Evolutionary conservation across 1,284 basidiomycete species (phyloP).

Genomic region (Leccinum variabile): DNA sequence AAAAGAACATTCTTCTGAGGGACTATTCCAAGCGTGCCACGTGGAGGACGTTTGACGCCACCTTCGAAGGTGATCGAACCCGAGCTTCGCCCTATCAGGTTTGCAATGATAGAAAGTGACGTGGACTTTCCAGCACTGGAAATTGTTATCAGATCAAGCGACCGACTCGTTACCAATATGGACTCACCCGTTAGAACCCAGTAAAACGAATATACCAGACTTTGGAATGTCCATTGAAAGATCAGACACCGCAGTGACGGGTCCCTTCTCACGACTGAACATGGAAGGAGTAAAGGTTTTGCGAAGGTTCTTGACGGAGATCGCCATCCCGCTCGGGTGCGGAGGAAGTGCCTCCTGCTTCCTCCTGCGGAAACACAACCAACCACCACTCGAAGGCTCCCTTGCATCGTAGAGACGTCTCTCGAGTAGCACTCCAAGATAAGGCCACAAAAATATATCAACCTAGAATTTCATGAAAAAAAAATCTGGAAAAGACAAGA

Average conservation of each 20-base stretch:
- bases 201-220: slow-evolving; percentile 70
- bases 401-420: slow-evolving; percentile 59
- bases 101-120: slow-evolving; percentile 63
- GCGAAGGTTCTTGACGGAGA: slow-evolving; percentile 58
- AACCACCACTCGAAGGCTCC: slow-evolving; percentile 37
- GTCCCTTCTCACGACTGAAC: slow-evolving; percentile 39
- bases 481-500: neutral
- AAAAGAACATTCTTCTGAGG: slow-evolving; percentile 84
- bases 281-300: slow-evolving; percentile 55
- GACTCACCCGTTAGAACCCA: slow-evolving; percentile 70
- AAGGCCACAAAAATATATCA: slow-evolving; percentile 71
- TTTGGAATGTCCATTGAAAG: slow-evolving; percentile 67
- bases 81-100: slow-evolving; percentile 56
- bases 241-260: slow-evolving; percentile 61
- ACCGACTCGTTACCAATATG: neutral
- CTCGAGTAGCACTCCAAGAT: slow-evolving; percentile 60
- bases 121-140: slow-evolving; percentile 80
- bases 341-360: slow-evolving; percentile 19
- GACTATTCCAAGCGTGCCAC: slow-evolving; percentile 71
- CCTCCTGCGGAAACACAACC: slow-evolving; percentile 30
- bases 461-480: slow-evolving; percentile 42
- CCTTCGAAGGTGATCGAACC: slow-evolving; percentile 67
- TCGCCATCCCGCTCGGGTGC: slow-evolving; percentile 48
- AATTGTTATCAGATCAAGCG: slow-evolving; percentile 8
- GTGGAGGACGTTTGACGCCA: slow-evolving; percentile 48